A percentile compares a stretch with the other conserved stretches of the same genome.
These are phyloP conservation scores for Phytophthora syringae DNA, from an alignment of 352 stramenopile species.

Conservation along the genomic window DNA sequence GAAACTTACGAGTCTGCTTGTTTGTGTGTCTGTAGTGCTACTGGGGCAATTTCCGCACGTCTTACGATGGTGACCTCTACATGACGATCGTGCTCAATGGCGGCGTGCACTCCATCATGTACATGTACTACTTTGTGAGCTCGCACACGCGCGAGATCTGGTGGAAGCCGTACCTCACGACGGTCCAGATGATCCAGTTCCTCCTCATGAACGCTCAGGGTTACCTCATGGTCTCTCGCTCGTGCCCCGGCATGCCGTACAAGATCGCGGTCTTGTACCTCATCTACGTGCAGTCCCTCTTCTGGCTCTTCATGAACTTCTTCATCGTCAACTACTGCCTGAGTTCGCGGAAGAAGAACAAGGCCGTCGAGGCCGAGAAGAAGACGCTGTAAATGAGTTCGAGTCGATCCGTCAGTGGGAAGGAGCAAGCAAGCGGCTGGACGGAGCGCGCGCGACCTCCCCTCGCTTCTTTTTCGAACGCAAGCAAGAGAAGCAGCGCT, in stretches of 20 bases:
- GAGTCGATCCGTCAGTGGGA: conserved; percentile 33
- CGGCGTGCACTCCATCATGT: conserved; percentile 98
- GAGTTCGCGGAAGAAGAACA: conserved; percentile 46
- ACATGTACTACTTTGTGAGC: conserved; percentile 98
- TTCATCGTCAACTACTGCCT: conserved; percentile 93
- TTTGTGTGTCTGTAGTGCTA: conserved; percentile 60
- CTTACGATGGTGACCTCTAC: conserved; percentile 96
- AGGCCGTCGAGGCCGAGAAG: conserved; percentile 41
- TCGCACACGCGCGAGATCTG: conserved; percentile 97
- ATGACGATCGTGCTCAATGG: conserved; percentile 96
- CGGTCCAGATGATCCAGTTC: conserved; percentile 88
- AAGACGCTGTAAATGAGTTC: conserved; percentile 43
- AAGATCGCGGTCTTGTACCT: conserved; percentile 52
- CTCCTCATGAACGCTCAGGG: conserved; percentile 47
- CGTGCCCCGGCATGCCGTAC: conserved; percentile 45
- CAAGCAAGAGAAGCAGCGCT: conserved; percentile 5
- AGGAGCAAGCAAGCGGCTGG: conserved; percentile 25
- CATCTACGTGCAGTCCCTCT: conserved; percentile 80
- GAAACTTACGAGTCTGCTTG: conserved; percentile 18
- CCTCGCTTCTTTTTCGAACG: conserved; percentile 9
- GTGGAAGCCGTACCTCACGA: conserved; percentile 97
- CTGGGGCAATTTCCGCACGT: conserved; percentile 94
- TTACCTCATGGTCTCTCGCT: conserved; percentile 48
- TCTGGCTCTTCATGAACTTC: conserved; percentile 97
- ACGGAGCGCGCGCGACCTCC: not conserved